Percentiles rank a stretch among this genome's conserved stretches.
Conservation (phyloP, 1,284 basidiomycete genomes). For the Omphalotus olearius region DNA sequence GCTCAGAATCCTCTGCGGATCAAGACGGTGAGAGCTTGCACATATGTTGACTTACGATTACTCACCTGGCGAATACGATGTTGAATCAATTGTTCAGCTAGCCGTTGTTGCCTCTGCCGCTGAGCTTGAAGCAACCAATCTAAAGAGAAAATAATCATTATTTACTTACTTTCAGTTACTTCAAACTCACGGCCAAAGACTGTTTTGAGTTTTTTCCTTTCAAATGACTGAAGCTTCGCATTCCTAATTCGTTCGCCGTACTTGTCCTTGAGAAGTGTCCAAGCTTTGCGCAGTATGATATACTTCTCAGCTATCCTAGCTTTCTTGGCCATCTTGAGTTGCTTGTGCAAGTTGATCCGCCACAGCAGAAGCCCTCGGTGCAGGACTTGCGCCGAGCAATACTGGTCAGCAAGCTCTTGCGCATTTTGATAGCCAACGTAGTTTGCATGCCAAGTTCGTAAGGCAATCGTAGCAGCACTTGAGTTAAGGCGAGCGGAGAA, state of each 20-base stretch:
- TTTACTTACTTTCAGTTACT: conserved; percentile 4
- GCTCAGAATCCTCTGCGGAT: conserved; percentile 46
- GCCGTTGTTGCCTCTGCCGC: conserved; percentile 29
- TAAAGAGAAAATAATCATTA: conserved; percentile 24
- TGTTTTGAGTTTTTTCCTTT: conserved; percentile 33
- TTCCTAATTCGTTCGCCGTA: conserved; percentile 46
- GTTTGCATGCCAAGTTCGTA: conserved; percentile 49
- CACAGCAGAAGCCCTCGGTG: conserved; percentile 50
- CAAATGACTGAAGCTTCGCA: conserved; percentile 40
- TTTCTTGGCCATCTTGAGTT: conserved; percentile 49
- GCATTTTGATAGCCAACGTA: conserved; percentile 47
- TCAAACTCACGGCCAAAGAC: conserved; percentile 42
- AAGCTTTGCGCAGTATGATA: conserved; percentile 47
- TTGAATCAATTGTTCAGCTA: conserved; percentile 37
- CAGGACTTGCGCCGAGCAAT: conserved; percentile 39
- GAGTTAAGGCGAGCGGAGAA: conserved; percentile 47
- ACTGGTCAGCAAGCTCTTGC: conserved; percentile 45
- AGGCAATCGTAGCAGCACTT: conserved; percentile 30
- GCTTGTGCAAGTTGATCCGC: conserved; percentile 52
- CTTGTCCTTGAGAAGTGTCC: conserved; percentile 48
- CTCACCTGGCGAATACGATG: conserved; percentile 39
- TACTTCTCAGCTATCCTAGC: conserved; percentile 55
- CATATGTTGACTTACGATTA: background rate
- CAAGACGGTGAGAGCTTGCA: background rate
- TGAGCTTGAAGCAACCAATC: conserved; percentile 43